Percentiles rank a stretch among this genome's conserved stretches.
phyloP scores from a whole-genome alignment of 2,329 filamentous ascomycete genomes.

The Bipolaris gigantea region DNA sequence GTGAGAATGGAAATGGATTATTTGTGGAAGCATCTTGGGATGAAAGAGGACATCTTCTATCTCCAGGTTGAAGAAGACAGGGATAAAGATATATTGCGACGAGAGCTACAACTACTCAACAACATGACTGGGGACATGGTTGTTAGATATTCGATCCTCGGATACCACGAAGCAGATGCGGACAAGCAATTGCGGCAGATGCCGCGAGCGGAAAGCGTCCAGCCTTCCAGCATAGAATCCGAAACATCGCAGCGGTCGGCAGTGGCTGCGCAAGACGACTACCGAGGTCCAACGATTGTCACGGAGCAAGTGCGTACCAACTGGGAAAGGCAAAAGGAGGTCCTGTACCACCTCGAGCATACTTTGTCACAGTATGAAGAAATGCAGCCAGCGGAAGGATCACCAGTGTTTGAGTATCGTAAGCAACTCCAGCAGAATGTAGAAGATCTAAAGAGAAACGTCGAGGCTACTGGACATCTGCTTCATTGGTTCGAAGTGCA shows the following conservation, averaged over 20 bases:
- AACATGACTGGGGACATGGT: slow-evolving; percentile 11
- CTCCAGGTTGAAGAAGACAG: slow-evolving; percentile 10
- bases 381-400: slow-evolving; percentile 5
- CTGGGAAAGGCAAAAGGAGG: slow-evolving; percentile 13
- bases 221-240: background rate
- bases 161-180: slow-evolving; percentile 20
- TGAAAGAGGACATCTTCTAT: slow-evolving; percentile 25
- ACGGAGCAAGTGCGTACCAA: slow-evolving; percentile 9
- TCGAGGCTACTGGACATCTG: slow-evolving; percentile 20
- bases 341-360: slow-evolving; percentile 5
- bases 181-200: slow-evolving; percentile 21
- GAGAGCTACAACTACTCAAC: slow-evolving; percentile 24
- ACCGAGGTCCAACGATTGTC: slow-evolving; percentile 3
- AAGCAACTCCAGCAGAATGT: slow-evolving; percentile 7
- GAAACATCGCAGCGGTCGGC: background rate
- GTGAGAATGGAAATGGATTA: slow-evolving; percentile 16
- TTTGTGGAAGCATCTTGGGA: slow-evolving; percentile 17
- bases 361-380: slow-evolving; percentile 2
- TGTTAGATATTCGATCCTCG: slow-evolving; percentile 13
- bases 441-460: slow-evolving; percentile 8
- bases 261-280: background rate
- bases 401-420: background rate
- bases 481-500: slow-evolving; percentile 21
- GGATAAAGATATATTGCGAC: slow-evolving; percentile 17
- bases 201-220: background rate